Conservation (phyloP, 2,329 filamentous ascomycete species). For the Elsinoe necatrix region DNA sequence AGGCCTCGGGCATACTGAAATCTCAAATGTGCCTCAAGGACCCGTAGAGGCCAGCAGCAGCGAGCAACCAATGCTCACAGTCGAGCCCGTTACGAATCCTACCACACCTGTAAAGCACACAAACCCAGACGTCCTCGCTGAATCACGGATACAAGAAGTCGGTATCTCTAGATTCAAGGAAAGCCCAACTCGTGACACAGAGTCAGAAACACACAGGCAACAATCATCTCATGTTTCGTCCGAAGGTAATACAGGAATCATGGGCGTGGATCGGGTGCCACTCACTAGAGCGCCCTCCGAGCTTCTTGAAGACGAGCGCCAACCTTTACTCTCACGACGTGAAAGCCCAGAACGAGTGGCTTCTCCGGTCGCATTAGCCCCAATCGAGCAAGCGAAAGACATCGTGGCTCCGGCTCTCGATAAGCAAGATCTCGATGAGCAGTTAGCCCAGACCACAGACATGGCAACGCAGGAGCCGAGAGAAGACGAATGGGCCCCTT, state of each 20-base stretch:
- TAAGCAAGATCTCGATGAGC: not conserved
- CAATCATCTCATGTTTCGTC: slow-evolving; percentile 13
- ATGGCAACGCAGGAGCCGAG: not conserved
- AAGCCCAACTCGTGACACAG: slow-evolving; percentile 5
- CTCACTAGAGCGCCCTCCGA: slow-evolving; percentile 4
- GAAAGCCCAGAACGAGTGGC: not conserved
- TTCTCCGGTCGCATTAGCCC: not conserved
- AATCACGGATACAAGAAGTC: slow-evolving; percentile 7
- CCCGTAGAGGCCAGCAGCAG: no score
- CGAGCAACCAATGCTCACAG: not conserved
- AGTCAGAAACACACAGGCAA: slow-evolving; percentile 7
- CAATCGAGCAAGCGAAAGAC: not conserved
- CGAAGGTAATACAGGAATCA: slow-evolving; percentile 10
- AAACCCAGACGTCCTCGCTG: not conserved
- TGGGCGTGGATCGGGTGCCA: slow-evolving; percentile 11
- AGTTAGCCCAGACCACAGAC: not conserved
- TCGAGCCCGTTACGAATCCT: not conserved
- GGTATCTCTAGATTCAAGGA: slow-evolving; percentile 13
- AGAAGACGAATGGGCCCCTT: not conserved
- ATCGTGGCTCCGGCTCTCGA: not conserved
- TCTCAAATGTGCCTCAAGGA: no score
- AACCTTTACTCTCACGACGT: slow-evolving; percentile 5
- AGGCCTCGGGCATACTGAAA: no score
- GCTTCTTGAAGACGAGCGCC: slow-evolving; percentile 11
- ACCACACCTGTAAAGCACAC: not conserved